Percentiles rank a stretch among this genome's conserved stretches.
phyloP scores from a whole-genome alignment of 2,329 filamentous ascomycete genomes.

The Colletotrichum sp. region DNA sequence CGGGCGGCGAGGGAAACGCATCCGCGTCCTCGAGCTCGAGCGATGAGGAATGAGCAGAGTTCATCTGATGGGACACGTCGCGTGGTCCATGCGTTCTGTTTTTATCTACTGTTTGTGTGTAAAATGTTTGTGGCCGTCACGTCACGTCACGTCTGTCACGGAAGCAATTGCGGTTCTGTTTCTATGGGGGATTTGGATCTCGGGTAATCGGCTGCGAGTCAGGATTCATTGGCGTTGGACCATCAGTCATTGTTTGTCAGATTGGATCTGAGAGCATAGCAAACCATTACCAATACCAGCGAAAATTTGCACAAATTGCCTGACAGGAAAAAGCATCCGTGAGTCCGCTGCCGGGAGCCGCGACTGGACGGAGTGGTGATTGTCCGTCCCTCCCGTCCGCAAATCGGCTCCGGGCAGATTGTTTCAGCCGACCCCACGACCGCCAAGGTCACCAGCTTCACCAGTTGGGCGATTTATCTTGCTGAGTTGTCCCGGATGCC shows the following conservation, averaged over 20 bases:
- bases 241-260: background rate
- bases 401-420: background rate
- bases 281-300: background rate
- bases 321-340: background rate
- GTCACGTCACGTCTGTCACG: background rate
- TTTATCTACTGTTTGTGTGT: background rate
- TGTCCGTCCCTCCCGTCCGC: background rate
- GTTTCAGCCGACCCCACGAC: background rate
- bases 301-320: background rate
- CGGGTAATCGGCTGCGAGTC: background rate
- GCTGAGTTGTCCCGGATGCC: constrained; percentile 1
- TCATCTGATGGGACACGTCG: background rate
- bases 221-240: background rate
- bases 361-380: background rate
- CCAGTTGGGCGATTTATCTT: background rate
- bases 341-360: background rate
- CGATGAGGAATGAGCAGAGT: constrained; percentile 7
- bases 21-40: background rate
- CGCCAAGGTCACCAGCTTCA: background rate
- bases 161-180: background rate
- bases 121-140: background rate
- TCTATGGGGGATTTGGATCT: background rate
- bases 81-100: background rate
- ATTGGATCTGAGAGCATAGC: background rate
- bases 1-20: background rate